Evolutionary conservation across 805 yeast genomes (phyloP), one percentile per base, ranked within the genome.

Genomic region (Clavispora fructus): DNA sequence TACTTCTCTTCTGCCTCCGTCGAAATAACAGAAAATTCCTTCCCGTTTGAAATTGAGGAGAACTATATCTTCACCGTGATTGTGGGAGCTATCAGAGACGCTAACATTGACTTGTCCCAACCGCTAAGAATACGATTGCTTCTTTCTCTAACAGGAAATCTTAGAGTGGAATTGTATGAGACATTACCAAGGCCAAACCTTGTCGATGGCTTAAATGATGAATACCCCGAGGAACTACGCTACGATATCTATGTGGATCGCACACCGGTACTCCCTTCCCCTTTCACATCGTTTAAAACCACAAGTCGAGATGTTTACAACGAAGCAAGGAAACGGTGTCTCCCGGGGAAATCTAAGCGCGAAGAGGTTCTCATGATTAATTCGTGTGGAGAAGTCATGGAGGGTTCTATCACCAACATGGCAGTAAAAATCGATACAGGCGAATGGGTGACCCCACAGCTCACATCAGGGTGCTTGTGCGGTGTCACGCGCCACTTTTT

Each of bases 211-310:
- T 43, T 69, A 13, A 41, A 31, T 5, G 50, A 44, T 10, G 37
- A 47, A 5, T 55, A 39, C 19, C 51, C 51, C 7, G 60, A 52
- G 1, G 50, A 48, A 11, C 45, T 49, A 11, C 42, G 45, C 10
- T 90, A 86, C 82, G 78, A 73, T 17, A 80, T 89, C 0, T 81
- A 79, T 55, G 56, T 90, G 4, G 92, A 86, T 59, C 58, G 68
- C 0, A 63, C 71, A 28, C 71, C 80, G 1, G 72, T 78, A 1
- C 52, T 74, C 39, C 75, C 80, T 1, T 79, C 95, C 2, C 87
- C 87, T 1, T 87, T 86, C 64, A 88, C 96, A 0, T 83, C 95
- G 5, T 85, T 90, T 67, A 92, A 92, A 62, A 92, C 98, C 0
- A 87, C 97, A 0, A 65, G 71, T 23, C 72, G 99, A 51, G 69